Evolutionary conservation across 2,329 filamentous ascomycete species (phyloP).

Genomic region (Exophiala viscosa): DNA sequence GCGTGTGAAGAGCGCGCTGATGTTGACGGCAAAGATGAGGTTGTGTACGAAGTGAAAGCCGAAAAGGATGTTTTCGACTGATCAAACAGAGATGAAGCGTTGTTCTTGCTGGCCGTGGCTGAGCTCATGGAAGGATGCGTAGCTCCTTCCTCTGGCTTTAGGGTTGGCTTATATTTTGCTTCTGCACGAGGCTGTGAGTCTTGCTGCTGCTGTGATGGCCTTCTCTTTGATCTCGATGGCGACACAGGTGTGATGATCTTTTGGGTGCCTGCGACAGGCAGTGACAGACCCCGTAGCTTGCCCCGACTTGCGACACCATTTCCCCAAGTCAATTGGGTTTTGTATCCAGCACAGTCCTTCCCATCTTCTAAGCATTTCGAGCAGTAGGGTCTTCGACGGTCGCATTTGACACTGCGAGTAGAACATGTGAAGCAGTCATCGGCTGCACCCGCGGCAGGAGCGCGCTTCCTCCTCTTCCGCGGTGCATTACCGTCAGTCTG

Average conservation of each 20-base stretch:
- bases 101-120: neutral
- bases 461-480: conserved; percentile 77
- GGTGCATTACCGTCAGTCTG: conserved; percentile 24
- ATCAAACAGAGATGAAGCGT: conserved; percentile 5
- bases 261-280: conserved; percentile 56
- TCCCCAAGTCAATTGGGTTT: conserved; percentile 94
- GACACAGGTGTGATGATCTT: conserved; percentile 19
- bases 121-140: conserved; percentile 2
- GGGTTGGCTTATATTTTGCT: neutral
- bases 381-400: conserved; percentile 89
- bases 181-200: neutral
- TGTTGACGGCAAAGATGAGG: conserved; percentile 6
- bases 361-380: conserved; percentile 88
- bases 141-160: neutral
- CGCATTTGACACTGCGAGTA: conserved; percentile 79
- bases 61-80: neutral
- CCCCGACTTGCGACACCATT: conserved; percentile 92
- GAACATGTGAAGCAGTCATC: conserved; percentile 95
- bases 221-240: conserved; percentile 15
- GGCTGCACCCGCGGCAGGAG: conserved; percentile 79
- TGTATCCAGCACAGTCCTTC: conserved; percentile 92
- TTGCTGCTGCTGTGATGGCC: conserved; percentile 8
- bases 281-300: conserved; percentile 83
- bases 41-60: conserved; percentile 1
- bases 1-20: neutral